phyloP scores from a whole-genome alignment of 2,329 filamentous ascomycete species.

The Penicillium italicum region DNA sequence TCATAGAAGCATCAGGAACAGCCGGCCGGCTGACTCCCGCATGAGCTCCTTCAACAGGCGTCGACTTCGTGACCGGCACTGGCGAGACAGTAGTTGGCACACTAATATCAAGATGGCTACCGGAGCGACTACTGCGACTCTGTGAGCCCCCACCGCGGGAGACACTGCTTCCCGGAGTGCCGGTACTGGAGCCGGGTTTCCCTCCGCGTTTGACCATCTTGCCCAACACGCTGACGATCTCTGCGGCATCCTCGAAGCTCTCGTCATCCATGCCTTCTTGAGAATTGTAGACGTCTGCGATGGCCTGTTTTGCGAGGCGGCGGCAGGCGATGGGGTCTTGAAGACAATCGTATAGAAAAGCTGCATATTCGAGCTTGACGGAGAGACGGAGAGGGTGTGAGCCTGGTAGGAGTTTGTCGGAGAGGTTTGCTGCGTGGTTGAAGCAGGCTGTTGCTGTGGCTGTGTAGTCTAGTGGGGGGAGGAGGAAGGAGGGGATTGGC shows the following conservation, averaged over 20 bases:
- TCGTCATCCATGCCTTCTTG: conserved; percentile 92
- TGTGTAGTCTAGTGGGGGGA: conserved; percentile 76
- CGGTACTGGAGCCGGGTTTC: conserved; percentile 36
- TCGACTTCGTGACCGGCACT: conserved; percentile 18
- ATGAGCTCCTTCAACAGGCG: conserved; percentile 2
- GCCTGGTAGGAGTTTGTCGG: conserved; percentile 73
- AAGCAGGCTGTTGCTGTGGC: conserved; percentile 80
- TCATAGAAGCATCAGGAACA: conserved; percentile 31
- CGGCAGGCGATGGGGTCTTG: conserved; percentile 76
- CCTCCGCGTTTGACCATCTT: conserved; percentile 79
- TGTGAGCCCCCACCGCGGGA: conserved; percentile 29
- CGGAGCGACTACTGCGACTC: conserved; percentile 32
- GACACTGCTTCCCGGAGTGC: conserved; percentile 22
- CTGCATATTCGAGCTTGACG: conserved; percentile 86
- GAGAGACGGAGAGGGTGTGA: conserved; percentile 87
- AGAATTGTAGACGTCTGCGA: conserved; percentile 86
- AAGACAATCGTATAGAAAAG: conserved; percentile 89
- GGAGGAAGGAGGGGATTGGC: conserved; percentile 66
- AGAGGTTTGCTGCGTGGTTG: conserved; percentile 68
- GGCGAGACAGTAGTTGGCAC: conserved; percentile 22
- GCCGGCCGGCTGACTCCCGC: conserved; percentile 17
- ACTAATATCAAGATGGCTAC: conserved; percentile 21
- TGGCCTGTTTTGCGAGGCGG: conserved; percentile 73
- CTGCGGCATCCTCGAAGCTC: conserved; percentile 87
- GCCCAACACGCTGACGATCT: conserved; percentile 78